Evolutionary conservation across 148 eudicot genomes (phyloP).

Genomic region (Arctostaphylos glauca): DNA sequence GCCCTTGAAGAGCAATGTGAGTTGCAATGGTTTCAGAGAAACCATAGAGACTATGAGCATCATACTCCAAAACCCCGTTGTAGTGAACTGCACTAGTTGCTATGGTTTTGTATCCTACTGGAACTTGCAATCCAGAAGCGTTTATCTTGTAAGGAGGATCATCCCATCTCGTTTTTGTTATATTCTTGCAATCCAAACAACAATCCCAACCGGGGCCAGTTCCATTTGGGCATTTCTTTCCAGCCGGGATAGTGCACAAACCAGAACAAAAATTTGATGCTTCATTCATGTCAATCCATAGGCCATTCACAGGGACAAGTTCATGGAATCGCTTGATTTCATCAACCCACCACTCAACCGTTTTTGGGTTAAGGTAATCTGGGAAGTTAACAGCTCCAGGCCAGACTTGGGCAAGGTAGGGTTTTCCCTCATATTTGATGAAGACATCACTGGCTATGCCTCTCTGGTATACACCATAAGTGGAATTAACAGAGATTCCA

Average conservation of each 20-base stretch:
- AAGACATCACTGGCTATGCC: slow-evolving; percentile 77
- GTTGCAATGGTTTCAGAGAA: slow-evolving; percentile 83
- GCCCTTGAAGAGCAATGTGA: slow-evolving; percentile 70
- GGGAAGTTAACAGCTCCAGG: slow-evolving; percentile 97
- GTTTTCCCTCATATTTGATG: slow-evolving; percentile 80
- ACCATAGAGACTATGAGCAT: slow-evolving; percentile 93
- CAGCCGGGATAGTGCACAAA: slow-evolving; percentile 71
- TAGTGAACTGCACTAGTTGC: slow-evolving; percentile 94
- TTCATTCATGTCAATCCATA: slow-evolving; percentile 99
- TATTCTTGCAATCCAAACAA: slow-evolving; percentile 87
- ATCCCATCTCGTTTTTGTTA: slow-evolving; percentile 83
- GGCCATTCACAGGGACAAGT: slow-evolving; percentile 86
- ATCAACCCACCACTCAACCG: slow-evolving; percentile 92
- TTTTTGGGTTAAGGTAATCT: slow-evolving; percentile 82
- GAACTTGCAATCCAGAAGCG: slow-evolving; percentile 60
- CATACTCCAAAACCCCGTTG: slow-evolving; percentile 86
- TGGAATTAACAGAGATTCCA: slow-evolving; percentile 73
- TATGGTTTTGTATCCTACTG: slow-evolving; percentile 84
- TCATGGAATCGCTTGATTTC: slow-evolving; percentile 79
- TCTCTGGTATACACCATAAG: slow-evolving; percentile 74
- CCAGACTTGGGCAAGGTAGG: slow-evolving; percentile 93
- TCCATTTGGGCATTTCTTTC: slow-evolving; percentile 66
- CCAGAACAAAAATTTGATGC: slow-evolving; percentile 89
- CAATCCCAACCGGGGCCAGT: slow-evolving; percentile 88
- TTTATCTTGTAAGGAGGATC: slow-evolving; percentile 97